Conservation (phyloP, 2,329 filamentous ascomycete genomes). For the Penicillium glabrum region DNA sequence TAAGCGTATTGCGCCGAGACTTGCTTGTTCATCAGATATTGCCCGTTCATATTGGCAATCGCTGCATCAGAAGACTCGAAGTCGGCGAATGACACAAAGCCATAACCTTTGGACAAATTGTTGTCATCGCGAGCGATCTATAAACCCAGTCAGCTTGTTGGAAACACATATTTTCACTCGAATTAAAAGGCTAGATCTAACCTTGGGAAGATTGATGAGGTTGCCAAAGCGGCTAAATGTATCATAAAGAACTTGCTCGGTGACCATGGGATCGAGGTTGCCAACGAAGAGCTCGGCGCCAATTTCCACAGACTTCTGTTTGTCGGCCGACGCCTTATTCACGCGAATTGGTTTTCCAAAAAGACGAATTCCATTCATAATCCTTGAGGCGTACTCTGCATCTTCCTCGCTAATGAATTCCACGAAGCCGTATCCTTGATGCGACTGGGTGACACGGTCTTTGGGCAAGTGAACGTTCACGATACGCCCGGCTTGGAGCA, state of each 20-base stretch:
- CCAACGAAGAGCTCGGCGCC: constrained; percentile 96
- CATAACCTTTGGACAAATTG: constrained; percentile 90
- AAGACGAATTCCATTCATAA: constrained; percentile 93
- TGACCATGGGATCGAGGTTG: constrained; percentile 89
- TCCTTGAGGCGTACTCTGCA: constrained; percentile 92
- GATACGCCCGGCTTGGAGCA: constrained; percentile 96
- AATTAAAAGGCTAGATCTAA: constrained; percentile 38
- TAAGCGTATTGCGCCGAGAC: constrained; percentile 97
- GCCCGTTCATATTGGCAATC: constrained; percentile 88
- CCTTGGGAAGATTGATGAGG: constrained; percentile 81
- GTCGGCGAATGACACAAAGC: constrained; percentile 88
- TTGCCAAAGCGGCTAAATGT: constrained; percentile 91
- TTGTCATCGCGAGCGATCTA: constrained; percentile 78
- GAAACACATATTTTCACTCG: not conserved
- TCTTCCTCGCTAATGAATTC: constrained; percentile 95
- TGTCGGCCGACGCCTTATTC: constrained; percentile 92
- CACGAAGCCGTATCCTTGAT: constrained; percentile 98
- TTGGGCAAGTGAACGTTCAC: constrained; percentile 98
- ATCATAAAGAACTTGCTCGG: constrained; percentile 94
- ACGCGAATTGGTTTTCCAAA: constrained; percentile 94
- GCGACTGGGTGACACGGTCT: constrained; percentile 93
- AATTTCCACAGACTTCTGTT: constrained; percentile 88
- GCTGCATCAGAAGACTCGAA: constrained; percentile 94
- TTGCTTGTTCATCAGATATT: constrained; percentile 96
- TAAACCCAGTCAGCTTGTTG: constrained; percentile 21